Percentiles rank a stretch among this genome's conserved stretches.
These are phyloP conservation scores for Diaporthe citri DNA, from an alignment of 2,329 filamentous ascomycete species.

Conservation along the genomic window DNA sequence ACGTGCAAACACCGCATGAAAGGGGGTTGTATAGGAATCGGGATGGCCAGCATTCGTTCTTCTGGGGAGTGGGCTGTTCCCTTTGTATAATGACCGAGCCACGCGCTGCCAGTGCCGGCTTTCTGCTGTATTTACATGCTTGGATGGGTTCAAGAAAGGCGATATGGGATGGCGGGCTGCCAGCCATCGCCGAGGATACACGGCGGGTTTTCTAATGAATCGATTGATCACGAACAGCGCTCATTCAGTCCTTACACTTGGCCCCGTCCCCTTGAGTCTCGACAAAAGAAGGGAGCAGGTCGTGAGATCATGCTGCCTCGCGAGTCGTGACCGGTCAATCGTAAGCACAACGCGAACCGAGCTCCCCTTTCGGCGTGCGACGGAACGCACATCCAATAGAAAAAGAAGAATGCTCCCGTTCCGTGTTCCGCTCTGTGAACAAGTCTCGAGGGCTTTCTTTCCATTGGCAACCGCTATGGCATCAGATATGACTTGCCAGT, in stretches of 20 bases:
- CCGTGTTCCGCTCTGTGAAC: not conserved
- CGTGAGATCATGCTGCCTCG: not conserved
- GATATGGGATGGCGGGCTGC: not conserved
- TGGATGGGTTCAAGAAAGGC: conserved; percentile 4
- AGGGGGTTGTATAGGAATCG: not conserved
- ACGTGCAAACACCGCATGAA: conserved; percentile 14
- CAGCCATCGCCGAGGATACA: not conserved
- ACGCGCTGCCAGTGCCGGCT: conserved; percentile 9
- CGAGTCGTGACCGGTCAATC: not conserved
- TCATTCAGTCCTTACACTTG: not conserved
- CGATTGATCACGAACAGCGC: conserved; percentile 1
- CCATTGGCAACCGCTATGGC: not conserved
- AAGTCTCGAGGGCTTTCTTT: not conserved
- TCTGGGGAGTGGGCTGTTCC: conserved; percentile 18
- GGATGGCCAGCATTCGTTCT: conserved; percentile 15
- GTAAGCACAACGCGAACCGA: not conserved
- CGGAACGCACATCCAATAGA: not conserved
- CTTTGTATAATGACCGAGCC: conserved; percentile 25
- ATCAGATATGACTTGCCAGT: not conserved
- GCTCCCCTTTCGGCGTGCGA: not conserved
- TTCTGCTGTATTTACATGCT: conserved; percentile 15
- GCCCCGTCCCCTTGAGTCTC: not conserved
- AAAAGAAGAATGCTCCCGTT: not conserved
- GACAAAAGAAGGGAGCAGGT: not conserved
- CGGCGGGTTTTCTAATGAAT: not conserved